Evolutionary conservation across 78 protist genomes (phyloP), one percentile per base, ranked within the genome.

Genomic region (Isochrysis galbana): DNA sequence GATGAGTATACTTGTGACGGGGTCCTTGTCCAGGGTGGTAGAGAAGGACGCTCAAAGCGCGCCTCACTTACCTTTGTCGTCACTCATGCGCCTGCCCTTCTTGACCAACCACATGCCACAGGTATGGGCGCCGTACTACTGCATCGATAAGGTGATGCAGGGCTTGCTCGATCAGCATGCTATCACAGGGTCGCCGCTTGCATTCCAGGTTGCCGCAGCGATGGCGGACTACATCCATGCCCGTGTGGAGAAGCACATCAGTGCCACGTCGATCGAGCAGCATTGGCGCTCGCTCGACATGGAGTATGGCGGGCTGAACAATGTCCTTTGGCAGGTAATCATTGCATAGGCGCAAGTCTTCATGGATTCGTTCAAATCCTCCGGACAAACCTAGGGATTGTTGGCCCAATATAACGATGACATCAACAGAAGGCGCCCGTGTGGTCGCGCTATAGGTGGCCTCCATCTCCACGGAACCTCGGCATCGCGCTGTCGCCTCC

Each of bases 141-240:
- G 48, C 36, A 3, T 77, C 4, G 48, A 77, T n/a, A 77, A 77
- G 47, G 21, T 77, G n/a, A 29, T 77, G 38, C 38, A 17, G 32
- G 86, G 86, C n/a, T 46, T 77, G 38, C 86, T 77, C 86, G 38
- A 77, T 17, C 86, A 77, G 86, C 32, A 77, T n/a, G 32, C 48
- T 14, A 32, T 77, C 86, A 46, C 86, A 4, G 42, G 86, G 48
- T 1, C 5, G 36, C 34, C 26, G 0, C 14, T 0, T 22, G 86
- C 86, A n/a, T 46, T 77, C 32, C 42, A 41, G 34, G 19, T 77
- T 1, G 45, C 86, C 29, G 0, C 0, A 3, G 86, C 36, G 14
- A 26, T 77, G 11, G 86, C 29, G 29, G 47, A 21, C 19, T 77
- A 77, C 86, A 2, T 77, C 11, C 25, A n/a, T n/a, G 48, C 1